phyloP scores from a whole-genome alignment of 148 eudicot species.

The Cornus controversa region DNA sequence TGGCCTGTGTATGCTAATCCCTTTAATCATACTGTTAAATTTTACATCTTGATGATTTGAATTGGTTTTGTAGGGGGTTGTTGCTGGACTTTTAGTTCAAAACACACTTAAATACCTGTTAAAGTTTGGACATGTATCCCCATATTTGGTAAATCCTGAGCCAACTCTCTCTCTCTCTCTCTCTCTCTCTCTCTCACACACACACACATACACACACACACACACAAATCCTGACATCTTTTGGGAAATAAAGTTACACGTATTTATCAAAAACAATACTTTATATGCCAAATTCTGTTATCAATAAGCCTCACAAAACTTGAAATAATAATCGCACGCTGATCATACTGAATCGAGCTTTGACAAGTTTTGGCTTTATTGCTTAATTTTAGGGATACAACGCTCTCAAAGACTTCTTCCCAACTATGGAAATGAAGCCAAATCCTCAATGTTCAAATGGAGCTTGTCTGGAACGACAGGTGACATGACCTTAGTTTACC shows the following conservation, averaged over 20 bases:
- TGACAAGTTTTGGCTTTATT: constrained; percentile 10
- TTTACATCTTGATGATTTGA: constrained; percentile 11
- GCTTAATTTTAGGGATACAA: constrained; percentile 67
- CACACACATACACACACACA: too few species aligned
- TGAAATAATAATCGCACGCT: neutral
- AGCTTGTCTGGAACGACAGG: constrained; percentile 94
- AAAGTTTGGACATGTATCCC: constrained; percentile 77
- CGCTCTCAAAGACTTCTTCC: constrained; percentile 88
- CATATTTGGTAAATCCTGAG: constrained; percentile 63
- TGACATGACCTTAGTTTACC: constrained; percentile 5
- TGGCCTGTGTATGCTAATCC: neutral
- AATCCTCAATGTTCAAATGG: constrained; percentile 84
- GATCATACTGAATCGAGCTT: neutral
- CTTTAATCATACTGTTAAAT: constrained; percentile 4
- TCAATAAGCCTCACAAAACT: neutral
- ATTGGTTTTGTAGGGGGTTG: constrained; percentile 69
- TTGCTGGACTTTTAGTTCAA: constrained; percentile 95
- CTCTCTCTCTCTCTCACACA: neutral
- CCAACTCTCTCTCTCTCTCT: constrained; percentile 1
- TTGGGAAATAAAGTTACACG: too few species aligned
- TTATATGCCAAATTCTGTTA: neutral
- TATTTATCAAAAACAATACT: too few species aligned
- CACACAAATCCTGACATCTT: too few species aligned
- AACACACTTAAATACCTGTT: constrained; percentile 89
- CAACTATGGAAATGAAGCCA: constrained; percentile 98